phyloP scores from a whole-genome alignment of 2,329 filamentous ascomycete genomes.

The Trichophyton verrucosum region DNA sequence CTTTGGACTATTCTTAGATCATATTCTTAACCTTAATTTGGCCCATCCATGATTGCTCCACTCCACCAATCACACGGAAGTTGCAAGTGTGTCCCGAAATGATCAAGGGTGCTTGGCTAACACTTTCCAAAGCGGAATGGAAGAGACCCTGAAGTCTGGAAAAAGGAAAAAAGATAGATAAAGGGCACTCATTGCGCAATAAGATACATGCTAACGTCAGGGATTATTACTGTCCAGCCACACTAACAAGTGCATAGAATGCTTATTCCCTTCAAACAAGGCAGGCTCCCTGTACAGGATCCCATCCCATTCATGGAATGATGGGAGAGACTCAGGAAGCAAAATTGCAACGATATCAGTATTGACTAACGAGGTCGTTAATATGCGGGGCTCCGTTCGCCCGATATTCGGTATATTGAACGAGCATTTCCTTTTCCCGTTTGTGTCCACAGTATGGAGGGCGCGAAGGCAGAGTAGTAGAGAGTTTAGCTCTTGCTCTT shows the following conservation, averaged over 20 bases:
- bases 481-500: too few relatives aligned
- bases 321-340: neutral
- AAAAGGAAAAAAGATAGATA: neutral
- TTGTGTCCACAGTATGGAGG: too few relatives aligned
- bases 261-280: neutral
- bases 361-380: neutral
- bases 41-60: too few relatives aligned
- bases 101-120: neutral
- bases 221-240: neutral
- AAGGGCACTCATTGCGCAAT: neutral
- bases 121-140: neutral
- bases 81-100: neutral
- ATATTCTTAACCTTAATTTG: neutral
- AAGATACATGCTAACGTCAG: neutral
- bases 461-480: too few relatives aligned
- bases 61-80: neutral
- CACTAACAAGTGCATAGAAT: neutral
- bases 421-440: neutral
- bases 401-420: neutral
- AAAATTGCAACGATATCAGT: neutral
- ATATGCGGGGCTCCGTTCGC: neutral
- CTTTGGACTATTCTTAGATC: neutral
- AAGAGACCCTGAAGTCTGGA: neutral
- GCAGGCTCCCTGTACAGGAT: neutral
- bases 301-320: too few relatives aligned